Evolutionary conservation across 1,284 basidiomycete species (phyloP), one percentile per base, ranked within the genome.

Genomic region (Vanrija sp.): DNA sequence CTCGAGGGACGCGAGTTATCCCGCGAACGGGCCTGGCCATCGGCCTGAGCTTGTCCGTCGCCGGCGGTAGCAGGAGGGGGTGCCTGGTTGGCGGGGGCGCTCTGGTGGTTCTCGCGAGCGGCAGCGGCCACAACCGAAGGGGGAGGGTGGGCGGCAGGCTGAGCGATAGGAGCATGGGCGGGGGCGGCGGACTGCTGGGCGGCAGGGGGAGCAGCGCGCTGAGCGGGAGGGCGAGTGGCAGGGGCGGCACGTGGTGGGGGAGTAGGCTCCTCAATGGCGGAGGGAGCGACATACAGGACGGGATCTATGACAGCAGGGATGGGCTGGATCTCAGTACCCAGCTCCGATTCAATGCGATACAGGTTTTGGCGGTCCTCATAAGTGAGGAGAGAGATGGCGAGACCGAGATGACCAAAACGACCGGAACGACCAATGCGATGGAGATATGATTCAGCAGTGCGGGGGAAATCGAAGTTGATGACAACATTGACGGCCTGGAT

Each of bases 401-500:
- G 81, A 76, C 95, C 96, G 59, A 97, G 79, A 76, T 98, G 96
- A 54, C 96, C 95, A 73, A 95, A 98, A 51, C 96, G 88, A 55
- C 96, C 96, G 9, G 91, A 94, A 61, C 95, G 91, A 76, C 95
- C 95, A 71, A 73, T 73, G 62, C 69, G 86, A 77, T 98, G 95
- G 27, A 98, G 84, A 77, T 98, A 98, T 3, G 94, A 97, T 78
- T 98, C 95, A 53, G 90, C 89, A 71, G 95, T 97, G 82, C 97
- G 96, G 59, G 95, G 95, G 78, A 98, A 97, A 76, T 97, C 94
- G 74, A 98, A 98, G 81, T 98, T 98, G 83, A 98, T 98, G 69
- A 98, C 95, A 68, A 98, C 95, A 76, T 98, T 98, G 61, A 98
- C 95, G 43, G 95, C 95, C 79, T 98, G 94, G 73, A 98, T 98